Base-by-base conservation (phyloP, 2,329 filamentous ascomycete species). In the Amylocarpus encephaloides region DNA sequence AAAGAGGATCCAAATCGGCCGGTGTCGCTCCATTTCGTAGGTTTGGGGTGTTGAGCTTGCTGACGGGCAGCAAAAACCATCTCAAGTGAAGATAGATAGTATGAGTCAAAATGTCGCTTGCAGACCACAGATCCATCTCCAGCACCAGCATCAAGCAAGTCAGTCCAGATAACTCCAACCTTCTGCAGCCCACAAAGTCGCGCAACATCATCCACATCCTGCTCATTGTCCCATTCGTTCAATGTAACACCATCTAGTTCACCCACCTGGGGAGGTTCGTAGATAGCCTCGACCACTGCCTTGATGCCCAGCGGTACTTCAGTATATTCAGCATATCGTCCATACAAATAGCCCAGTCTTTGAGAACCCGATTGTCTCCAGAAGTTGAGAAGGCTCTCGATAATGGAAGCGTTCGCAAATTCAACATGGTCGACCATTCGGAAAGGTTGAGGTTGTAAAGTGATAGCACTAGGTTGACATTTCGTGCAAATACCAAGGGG, bases 361-460 rank as follows among this genome's bases (percentile, higher is more conserved):
- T 98, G 93, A 26, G 78, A 72, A 3, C 90, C 92, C 1, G 88
- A 90, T 58, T 81, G 84, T 60, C 94, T 80, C 92, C 93, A 98
- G 51, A 92, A 88, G 63, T 96, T 83, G 57, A 98, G 82, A 50
- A 97, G 82, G n/a, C 80, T 82, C 66, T 98, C 88, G 61, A 97
- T 88, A 32, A 97, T 80, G 48, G 82, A 77, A 2, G 89, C 83
- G 1, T 87, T 85, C 1, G 92, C 84, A 66, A 98, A 97, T 68
- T 98, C 94, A 56, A 98, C 93, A 67, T 98, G 93, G 63, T 98
- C 93, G 3, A 98, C 91, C 88, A 93, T 96, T 46, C 93, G 88
- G 68, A 92, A 98, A 16, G 85, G 78, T 68, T 98, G 93, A 5
- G 90, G 89, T 65, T 97, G 91, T 47, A 98, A 73, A 10, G 89